Conservation (phyloP, 768 basidiomycete genomes). For the Phylloporus sp. region DNA sequence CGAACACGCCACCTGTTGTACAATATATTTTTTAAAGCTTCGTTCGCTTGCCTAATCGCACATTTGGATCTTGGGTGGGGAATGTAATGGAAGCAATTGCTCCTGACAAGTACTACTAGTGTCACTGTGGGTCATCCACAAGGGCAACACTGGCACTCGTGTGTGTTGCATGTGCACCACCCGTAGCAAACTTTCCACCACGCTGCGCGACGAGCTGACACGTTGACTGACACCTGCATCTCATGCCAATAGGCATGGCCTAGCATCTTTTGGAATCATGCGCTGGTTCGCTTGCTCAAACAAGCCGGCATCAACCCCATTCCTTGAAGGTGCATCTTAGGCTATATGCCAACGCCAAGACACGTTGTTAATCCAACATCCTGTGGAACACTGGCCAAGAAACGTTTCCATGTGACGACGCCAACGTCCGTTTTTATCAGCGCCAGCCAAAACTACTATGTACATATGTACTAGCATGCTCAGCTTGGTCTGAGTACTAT, state of each 20-base stretch:
- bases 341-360: background rate
- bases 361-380: constrained; percentile 11
- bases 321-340: constrained; percentile 5
- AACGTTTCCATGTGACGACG: background rate
- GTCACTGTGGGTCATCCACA: constrained; percentile 7
- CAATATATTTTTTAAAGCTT: no score
- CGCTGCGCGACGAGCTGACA: constrained; percentile 1
- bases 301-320: background rate
- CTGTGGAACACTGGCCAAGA: background rate
- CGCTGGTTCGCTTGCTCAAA: background rate
- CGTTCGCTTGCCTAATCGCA: no score
- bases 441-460: constrained; percentile 2
- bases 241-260: no score
- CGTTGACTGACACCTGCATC: background rate
- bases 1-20: no score
- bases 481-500: constrained; percentile 12
- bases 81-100: constrained; percentile 17
- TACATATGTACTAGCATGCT: no score
- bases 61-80: constrained; percentile 16
- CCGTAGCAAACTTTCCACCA: background rate
- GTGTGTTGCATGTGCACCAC: background rate
- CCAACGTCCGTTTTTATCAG: background rate
- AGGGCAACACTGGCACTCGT: background rate
- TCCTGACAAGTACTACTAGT: constrained; percentile 2
- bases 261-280: no score